Evolutionary conservation across 768 basidiomycete species (phyloP).

Genomic region (Amanita exitialis): DNA sequence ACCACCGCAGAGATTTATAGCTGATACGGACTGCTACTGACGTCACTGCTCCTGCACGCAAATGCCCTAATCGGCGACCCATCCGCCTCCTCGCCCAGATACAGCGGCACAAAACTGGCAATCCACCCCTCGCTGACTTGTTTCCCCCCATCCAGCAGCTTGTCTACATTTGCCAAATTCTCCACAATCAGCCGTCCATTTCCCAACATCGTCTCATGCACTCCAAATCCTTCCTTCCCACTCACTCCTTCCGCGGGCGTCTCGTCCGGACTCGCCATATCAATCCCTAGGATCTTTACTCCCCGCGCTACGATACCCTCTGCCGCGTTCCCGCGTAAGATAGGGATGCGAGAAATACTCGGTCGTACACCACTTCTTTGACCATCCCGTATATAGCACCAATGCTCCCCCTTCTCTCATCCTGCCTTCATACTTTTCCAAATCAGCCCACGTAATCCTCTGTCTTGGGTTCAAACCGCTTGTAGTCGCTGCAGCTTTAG

Average conservation of each 20-base stretch:
- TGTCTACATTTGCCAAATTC: constrained; percentile 50
- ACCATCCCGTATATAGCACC: constrained; percentile 64
- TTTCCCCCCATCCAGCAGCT: constrained; percentile 20
- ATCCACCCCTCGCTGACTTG: constrained; percentile 28
- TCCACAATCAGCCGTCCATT: constrained; percentile 58
- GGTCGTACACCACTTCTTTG: constrained; percentile 36
- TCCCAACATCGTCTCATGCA: constrained; percentile 54
- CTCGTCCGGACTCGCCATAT: constrained; percentile 61
- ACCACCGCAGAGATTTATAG: neutral
- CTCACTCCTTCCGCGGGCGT: constrained; percentile 24
- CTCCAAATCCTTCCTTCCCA: constrained; percentile 32
- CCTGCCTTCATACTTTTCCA: constrained; percentile 20
- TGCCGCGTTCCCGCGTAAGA: constrained; percentile 44
- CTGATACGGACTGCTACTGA: neutral
- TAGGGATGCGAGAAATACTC: constrained; percentile 58
- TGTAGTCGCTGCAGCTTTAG: neutral
- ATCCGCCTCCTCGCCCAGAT: constrained; percentile 38
- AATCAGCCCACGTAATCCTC: constrained; percentile 46
- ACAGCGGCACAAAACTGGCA: constrained; percentile 51
- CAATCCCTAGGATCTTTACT: constrained; percentile 49
- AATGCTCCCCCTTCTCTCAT: constrained; percentile 35
- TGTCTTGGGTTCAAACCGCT: constrained; percentile 19
- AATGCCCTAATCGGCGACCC: constrained; percentile 67
- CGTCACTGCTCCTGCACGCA: constrained; percentile 19
- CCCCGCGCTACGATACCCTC: constrained; percentile 37